A percentile compares a stretch with the other conserved stretches of the same genome.
These are phyloP conservation scores for Raphanus hybrid DNA, from an alignment of 441 rosid genomes.

Conservation along the genomic window DNA sequence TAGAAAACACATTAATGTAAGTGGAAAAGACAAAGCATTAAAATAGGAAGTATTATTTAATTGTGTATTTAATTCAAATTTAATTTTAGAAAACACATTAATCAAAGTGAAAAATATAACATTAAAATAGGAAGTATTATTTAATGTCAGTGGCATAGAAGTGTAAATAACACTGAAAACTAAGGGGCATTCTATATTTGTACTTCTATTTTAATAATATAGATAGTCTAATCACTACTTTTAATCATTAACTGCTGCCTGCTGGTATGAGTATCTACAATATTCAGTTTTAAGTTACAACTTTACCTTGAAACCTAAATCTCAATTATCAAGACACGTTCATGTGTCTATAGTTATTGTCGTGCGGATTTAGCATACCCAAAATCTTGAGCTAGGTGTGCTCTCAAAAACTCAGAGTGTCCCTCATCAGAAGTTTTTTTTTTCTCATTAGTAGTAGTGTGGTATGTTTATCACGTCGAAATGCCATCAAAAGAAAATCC, in stretches of 20 bases:
- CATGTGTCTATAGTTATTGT: slow-evolving; percentile 30
- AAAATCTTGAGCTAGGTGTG: slow-evolving; percentile 20
- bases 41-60: no score
- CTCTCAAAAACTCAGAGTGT: not conserved
- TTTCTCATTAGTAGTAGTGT: not conserved
- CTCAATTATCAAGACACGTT: slow-evolving; percentile 41
- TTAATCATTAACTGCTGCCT: slow-evolving; percentile 30
- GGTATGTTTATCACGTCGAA: not conserved
- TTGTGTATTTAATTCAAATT: no score
- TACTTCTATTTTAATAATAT: no score
- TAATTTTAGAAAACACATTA: no score
- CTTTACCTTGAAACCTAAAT: slow-evolving; percentile 36
- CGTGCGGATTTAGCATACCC: slow-evolving; percentile 14
- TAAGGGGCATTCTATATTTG: no score
- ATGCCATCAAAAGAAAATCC: slow-evolving; percentile 2
- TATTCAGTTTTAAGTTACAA: slow-evolving; percentile 28
- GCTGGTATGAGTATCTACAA: slow-evolving; percentile 40
- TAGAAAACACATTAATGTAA: no score
- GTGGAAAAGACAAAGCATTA: no score
- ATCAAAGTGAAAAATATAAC: no score
- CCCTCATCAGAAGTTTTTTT: not conserved
- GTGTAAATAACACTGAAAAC: no score
- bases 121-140: no score
- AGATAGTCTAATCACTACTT: slow-evolving; percentile 8
- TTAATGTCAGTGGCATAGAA: no score